Base-by-base conservation (phyloP, 352 stramenopile genomes). In the Globisporangium iwayamae region DNA sequence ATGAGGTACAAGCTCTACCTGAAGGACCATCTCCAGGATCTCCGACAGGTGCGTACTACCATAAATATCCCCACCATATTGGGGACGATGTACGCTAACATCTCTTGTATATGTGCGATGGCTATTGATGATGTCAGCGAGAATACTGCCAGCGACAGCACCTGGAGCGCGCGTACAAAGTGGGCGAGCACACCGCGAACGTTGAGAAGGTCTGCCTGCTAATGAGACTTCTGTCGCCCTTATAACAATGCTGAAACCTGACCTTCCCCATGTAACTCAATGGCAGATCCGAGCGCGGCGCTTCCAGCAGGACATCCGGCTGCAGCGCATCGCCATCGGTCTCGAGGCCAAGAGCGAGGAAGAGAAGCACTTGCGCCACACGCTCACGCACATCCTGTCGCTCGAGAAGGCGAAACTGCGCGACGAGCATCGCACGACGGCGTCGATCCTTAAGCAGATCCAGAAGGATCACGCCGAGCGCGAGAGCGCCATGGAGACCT, bases 1-100 rank as follows among this genome's bases (percentile, higher is more conserved):
- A 54, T 87, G 41, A 76, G 80, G n/a, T 93, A 93, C 70, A 91
- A 89, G 38, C 53, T 90, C 8, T 72, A 78, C 9, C 60, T 90
- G 13, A 89, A 90, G 61, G 76, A 88, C 47, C 81, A 90, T 53
- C 65, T 93, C 6, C 76, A 86, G 39, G 75, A 85, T 51, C 66
- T 91, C 8, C 78, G 78, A 0, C 77, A 76, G 53, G 76, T 81
- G 55, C 22, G 69, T 50, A 18, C 4, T 55, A 14, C 13, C 48
- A 3, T 45, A 4, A 36, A 2, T 50, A 20, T 2, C 16, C 16
- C 18, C 7, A 30, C 9, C 9, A n/a, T 3, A 36, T 20, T 48
- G 43, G 0, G 9, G 25, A 32, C n/a, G 36, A 11, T 9, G n/a
- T 9, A 25, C 8, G 14, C 36, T 32, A 7, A 10, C 0, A 41